A percentile compares a stretch with the other conserved stretches of the same genome.
Conservation (phyloP, 352 stramenopile species). For the Blastocystis sp. region DNA sequence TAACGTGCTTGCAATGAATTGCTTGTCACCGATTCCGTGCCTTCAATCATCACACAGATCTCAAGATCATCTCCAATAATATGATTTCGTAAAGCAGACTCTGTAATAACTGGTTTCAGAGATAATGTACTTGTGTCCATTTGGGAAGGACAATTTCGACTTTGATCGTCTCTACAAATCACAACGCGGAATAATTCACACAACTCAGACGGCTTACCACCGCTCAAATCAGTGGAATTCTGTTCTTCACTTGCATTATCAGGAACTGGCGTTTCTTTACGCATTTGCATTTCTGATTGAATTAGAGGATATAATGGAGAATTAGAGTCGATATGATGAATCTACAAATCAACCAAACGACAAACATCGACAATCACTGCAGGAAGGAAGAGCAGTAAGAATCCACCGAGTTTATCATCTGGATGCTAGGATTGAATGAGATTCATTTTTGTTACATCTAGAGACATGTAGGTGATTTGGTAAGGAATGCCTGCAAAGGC, state of each 20-base stretch:
- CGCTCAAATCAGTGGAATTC: no score
- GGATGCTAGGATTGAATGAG: conserved; percentile 8
- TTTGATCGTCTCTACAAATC: no score
- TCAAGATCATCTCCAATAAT: conserved; percentile 12
- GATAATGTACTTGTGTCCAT: no score
- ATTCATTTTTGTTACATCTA: neutral
- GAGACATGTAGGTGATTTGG: conserved; percentile 24
- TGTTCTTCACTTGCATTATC: neutral
- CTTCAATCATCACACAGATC: conserved; percentile 55
- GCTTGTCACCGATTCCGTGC: conserved; percentile 45
- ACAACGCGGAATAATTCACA: no score
- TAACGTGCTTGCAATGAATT: conserved; percentile 31
- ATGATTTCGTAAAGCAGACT: conserved; percentile 2
- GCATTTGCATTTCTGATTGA: neutral
- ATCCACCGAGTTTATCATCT: neutral
- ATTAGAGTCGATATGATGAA: conserved; percentile 22
- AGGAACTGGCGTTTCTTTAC: neutral
- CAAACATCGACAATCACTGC: neutral
- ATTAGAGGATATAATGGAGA: conserved; percentile 12
- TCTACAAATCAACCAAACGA: neutral
- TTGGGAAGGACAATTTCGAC: no score
- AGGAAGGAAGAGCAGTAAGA: conserved; percentile 18
- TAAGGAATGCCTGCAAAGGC: neutral
- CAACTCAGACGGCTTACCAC: no score
- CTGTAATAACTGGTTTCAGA: neutral